Evolutionary conservation across 805 yeast species (phyloP).

Genomic region (Wickerhamomyces chaumierensis): DNA sequence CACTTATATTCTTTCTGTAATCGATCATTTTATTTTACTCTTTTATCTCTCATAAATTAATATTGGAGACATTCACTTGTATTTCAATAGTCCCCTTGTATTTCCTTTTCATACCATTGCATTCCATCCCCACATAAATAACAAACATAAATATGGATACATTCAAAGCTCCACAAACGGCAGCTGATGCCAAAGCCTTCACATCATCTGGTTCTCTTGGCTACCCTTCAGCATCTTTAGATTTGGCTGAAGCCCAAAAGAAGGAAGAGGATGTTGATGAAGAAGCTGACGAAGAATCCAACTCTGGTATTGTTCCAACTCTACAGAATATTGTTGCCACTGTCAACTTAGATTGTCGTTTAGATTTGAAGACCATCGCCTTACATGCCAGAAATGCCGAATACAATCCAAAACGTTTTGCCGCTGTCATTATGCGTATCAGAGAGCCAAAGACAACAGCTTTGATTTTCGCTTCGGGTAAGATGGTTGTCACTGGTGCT

Average conservation of each 20-base stretch:
- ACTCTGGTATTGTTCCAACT: constrained; percentile 95
- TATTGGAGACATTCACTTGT: constrained; percentile 1
- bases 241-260: constrained; percentile 12
- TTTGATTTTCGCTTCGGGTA: constrained; percentile 93
- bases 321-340: constrained; percentile 93
- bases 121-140: too few relatives aligned
- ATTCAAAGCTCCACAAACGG: constrained; percentile 19
- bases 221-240: constrained; percentile 19
- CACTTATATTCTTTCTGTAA: not conserved
- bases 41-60: not conserved
- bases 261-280: constrained; percentile 4
- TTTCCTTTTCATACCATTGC: too few relatives aligned
- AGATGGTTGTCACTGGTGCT: constrained; percentile 99
- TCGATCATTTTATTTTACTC: not conserved
- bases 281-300: constrained; percentile 50
- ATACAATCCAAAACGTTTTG: constrained; percentile 96
- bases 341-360: constrained; percentile 89
- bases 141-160: constrained; percentile 15
- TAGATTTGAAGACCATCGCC: constrained; percentile 94
- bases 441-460: constrained; percentile 99
- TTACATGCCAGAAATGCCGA: constrained; percentile 98
- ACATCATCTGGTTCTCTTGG: constrained; percentile 18
- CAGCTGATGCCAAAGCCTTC: constrained; percentile 19
- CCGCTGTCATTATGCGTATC: constrained; percentile 98
- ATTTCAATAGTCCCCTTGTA: not conserved